Evolutionary conservation across 2,329 filamentous ascomycete genomes (phyloP).

Genomic region (Cladorrhinum sp.): DNA sequence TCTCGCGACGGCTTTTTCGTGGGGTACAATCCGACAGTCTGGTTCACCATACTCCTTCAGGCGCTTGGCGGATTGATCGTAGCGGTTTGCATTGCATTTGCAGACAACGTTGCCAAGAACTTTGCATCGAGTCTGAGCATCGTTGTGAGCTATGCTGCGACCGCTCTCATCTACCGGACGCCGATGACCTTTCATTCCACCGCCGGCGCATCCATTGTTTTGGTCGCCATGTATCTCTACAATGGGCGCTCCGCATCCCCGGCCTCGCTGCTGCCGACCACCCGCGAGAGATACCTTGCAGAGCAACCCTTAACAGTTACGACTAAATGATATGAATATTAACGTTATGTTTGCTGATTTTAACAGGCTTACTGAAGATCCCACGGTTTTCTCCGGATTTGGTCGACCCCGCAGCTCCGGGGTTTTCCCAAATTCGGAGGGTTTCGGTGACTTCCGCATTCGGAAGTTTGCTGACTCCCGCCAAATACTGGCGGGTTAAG

Average conservation of each 20-base stretch:
- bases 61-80: constrained; percentile 27
- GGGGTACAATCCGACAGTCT: constrained; percentile 26
- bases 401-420: too few relatives aligned
- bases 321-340: background rate
- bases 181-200: constrained; percentile 21
- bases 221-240: constrained; percentile 22
- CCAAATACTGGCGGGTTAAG: too few relatives aligned
- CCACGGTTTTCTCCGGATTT: too few relatives aligned
- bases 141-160: constrained; percentile 25
- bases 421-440: too few relatives aligned
- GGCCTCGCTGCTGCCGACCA: constrained; percentile 15
- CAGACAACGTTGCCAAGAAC: constrained; percentile 28
- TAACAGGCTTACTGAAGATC: background rate
- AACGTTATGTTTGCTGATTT: background rate
- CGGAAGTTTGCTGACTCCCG: background rate
- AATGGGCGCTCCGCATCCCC: constrained; percentile 10
- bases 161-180: constrained; percentile 18
- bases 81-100: constrained; percentile 26
- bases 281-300: background rate
- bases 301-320: constrained; percentile 11
- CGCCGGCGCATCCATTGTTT: constrained; percentile 17
- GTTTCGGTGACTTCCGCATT: too few relatives aligned
- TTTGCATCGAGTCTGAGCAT: constrained; percentile 29
- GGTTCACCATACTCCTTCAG: constrained; percentile 26
- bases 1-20: constrained; percentile 26